Evolutionary conservation across 208 protist genomes (phyloP), one percentile per base, ranked within the genome.

Genomic region (Wallacemonas sp.): DNA sequence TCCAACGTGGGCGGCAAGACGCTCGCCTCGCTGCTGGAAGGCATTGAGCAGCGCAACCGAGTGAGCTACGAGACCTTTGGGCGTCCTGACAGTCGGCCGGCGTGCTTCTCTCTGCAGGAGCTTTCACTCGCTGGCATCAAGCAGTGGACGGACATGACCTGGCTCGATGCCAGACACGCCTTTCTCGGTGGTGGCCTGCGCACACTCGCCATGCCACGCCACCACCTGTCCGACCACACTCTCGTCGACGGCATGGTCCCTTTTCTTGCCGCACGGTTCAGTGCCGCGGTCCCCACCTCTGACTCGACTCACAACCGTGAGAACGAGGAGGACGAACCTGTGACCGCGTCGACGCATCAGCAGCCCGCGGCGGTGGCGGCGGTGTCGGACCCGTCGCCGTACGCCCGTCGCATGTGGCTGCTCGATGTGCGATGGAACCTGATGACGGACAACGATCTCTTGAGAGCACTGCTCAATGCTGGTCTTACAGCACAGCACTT

Each of bases 381-480:
- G n/a, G n/a, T n/a, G n/a, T n/a, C n/a, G n/a, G n/a, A n/a, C n/a
- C n/a, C n/a, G n/a, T 38, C 34, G 4, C 34, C 34, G 4, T 12
- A 12, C 12, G 41, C 9, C 41, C 41, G 41, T 32, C 47, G 38
- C 17, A 49, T 68, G 63, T 68, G 63, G 63, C 19, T 68, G 16
- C 19, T 68, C 8, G 49, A 68, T 16, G 30, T 41, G 9, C 63
- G 63, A 6, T 58, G 63, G 48, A 68, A 68, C 44, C 38, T 61
- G n/a, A 46, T 48, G 5, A 60, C 27, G 21, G 33, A 58, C 36
- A 36, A 68, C 26, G 14, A 8, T 1, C 16, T 68, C 16, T 29
- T 68, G 34, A 47, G 27, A 2, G 39, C 43, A 46, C 41, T 68
- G 14, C 33, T 68, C 49, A 44, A 24, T 8, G 56, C 36, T 12